Percentiles rank a stretch among this genome's conserved stretches.
These are phyloP conservation scores for Mrakia frigida DNA, from an alignment of 768 basidiomycete genomes.

Conservation along the genomic window DNA sequence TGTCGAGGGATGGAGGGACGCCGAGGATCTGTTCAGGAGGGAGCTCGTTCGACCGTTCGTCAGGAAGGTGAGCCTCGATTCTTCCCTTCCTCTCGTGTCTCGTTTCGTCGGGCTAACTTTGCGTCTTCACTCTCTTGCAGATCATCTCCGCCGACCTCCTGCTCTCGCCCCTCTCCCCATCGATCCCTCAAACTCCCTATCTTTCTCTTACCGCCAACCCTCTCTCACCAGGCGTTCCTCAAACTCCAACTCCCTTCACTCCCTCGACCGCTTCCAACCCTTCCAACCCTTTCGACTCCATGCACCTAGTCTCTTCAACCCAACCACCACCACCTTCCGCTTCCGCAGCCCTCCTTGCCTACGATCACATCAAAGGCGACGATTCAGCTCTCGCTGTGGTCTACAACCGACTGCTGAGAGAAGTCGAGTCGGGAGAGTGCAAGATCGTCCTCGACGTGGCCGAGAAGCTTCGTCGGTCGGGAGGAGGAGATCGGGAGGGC, in stretches of 20 bases:
- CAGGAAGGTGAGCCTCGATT: conserved; percentile 55
- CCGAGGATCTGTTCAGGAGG: conserved; percentile 74
- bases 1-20: conserved; percentile 75
- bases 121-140: conserved; percentile 47
- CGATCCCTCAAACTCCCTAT: conserved; percentile 46
- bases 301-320: background rate
- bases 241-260: conserved; percentile 44
- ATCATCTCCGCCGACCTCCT: conserved; percentile 56
- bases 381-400: conserved; percentile 6
- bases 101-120: background rate
- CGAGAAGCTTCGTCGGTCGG: conserved; percentile 8
- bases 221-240: conserved; percentile 54
- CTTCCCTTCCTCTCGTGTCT: background rate
- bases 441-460: conserved; percentile 17
- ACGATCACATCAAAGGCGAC: background rate
- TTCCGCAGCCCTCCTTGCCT: background rate
- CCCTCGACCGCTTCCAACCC: conserved; percentile 17
- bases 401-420: conserved; percentile 9
- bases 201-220: conserved; percentile 23
- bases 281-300: conserved; percentile 17
- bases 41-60: conserved; percentile 71
- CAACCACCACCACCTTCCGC: background rate
- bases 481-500: background rate
- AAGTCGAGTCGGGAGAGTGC: conserved; percentile 11
- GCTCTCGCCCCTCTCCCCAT: conserved; percentile 68